Percentiles rank a stretch among this genome's conserved stretches.
These are phyloP conservation scores for Candida mesenterica DNA, from an alignment of 1,139 yeast genomes.

Conservation along the genomic window DNA sequence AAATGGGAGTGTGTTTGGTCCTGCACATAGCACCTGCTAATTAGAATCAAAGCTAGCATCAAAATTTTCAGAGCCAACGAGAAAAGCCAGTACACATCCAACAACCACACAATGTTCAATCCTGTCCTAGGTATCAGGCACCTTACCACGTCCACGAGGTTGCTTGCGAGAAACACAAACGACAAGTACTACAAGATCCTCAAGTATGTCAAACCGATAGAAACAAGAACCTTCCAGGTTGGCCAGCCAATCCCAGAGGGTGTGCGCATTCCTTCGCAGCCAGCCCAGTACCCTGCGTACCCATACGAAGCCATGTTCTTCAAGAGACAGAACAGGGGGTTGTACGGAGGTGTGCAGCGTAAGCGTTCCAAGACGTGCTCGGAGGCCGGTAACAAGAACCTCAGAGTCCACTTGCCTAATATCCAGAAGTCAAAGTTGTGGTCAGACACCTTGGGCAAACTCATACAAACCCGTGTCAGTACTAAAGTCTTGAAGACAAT, in stretches of 20 bases:
- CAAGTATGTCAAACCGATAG: slow-evolving; percentile 39
- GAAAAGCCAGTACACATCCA: too few species aligned
- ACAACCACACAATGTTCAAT: background rate
- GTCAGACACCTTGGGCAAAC: slow-evolving; percentile 72
- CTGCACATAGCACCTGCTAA: too few species aligned
- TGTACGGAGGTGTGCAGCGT: slow-evolving; percentile 85
- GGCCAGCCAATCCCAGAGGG: slow-evolving; percentile 36
- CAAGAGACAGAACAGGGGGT: slow-evolving; percentile 83
- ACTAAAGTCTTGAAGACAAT: slow-evolving; percentile 83
- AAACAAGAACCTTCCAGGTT: slow-evolving; percentile 32
- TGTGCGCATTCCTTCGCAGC: slow-evolving; percentile 45
- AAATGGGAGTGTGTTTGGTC: too few species aligned
- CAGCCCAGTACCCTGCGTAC: slow-evolving; percentile 66
- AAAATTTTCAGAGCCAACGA: too few species aligned
- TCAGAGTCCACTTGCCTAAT: slow-evolving; percentile 81
- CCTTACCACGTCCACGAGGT: slow-evolving; percentile 6
- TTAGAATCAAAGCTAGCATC: too few species aligned
- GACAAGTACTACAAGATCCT: slow-evolving; percentile 39
- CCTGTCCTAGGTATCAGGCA: slow-evolving; percentile 4
- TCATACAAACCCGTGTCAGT: slow-evolving; percentile 61
- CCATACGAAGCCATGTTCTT: slow-evolving; percentile 74
- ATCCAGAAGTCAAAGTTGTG: slow-evolving; percentile 71
- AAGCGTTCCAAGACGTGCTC: slow-evolving; percentile 77
- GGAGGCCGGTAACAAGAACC: slow-evolving; percentile 69
- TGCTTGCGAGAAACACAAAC: slow-evolving; percentile 13